Evolutionary conservation across 768 basidiomycete genomes (phyloP).

Genomic region (Sporobolomyces roseus): DNA sequence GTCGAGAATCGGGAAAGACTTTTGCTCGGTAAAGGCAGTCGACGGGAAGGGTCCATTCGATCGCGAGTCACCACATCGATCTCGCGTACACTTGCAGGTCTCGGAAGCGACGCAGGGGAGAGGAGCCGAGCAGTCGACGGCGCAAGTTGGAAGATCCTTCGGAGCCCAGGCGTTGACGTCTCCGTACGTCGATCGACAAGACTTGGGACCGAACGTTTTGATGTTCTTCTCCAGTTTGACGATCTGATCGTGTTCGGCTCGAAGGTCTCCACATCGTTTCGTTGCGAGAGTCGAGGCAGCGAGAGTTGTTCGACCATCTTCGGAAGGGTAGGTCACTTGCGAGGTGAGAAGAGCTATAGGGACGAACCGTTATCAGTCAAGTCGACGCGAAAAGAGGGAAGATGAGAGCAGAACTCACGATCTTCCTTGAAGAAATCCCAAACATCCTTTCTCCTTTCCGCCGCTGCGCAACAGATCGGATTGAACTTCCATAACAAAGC

Average conservation of each 20-base stretch:
- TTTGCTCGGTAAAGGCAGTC: constrained; percentile 19
- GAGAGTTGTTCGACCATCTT: constrained; percentile 41
- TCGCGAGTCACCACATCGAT: constrained; percentile 40
- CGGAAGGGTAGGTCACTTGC: constrained; percentile 42
- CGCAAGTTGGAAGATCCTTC: constrained; percentile 39
- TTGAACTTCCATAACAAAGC: constrained; percentile 44
- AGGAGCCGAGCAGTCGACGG: constrained; percentile 41
- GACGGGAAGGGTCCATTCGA: constrained; percentile 25
- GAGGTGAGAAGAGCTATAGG: constrained; percentile 42
- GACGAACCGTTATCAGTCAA: background rate
- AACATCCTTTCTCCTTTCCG: constrained; percentile 29
- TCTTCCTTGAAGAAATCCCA: constrained; percentile 43
- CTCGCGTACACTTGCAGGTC: constrained; percentile 43
- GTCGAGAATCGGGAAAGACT: constrained; percentile 12
- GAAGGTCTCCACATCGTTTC: constrained; percentile 38
- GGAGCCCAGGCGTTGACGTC: constrained; percentile 36
- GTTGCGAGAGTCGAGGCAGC: constrained; percentile 41
- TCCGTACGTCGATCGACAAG: constrained; percentile 31
- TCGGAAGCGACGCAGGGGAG: constrained; percentile 41
- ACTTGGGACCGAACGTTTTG: constrained; percentile 1
- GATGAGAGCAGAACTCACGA: constrained; percentile 27
- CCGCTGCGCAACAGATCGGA: constrained; percentile 40
- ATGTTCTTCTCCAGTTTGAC: constrained; percentile 26
- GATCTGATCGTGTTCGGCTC: constrained; percentile 38
- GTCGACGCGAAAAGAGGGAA: background rate